Evolutionary conservation across 352 stramenopile genomes (phyloP), one percentile per base, ranked within the genome.

Genomic region (Saprolegnia diclina): DNA sequence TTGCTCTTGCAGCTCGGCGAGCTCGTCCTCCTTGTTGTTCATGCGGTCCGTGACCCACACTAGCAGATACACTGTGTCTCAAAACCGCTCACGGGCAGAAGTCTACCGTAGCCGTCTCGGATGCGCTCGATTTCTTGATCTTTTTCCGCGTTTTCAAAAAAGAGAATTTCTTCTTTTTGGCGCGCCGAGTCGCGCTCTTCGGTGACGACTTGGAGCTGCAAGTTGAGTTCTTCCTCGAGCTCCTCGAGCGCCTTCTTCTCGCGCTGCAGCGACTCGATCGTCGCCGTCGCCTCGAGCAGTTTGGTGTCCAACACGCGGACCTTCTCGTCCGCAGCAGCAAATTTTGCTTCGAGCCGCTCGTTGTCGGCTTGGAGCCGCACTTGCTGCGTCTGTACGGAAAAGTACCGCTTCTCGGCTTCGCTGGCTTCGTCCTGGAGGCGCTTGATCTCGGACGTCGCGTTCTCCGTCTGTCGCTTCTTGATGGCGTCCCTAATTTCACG

Each of bases 41-140:
- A 94, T 94, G 0, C 86, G 83, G 63, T 92, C 84, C 24, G 86
- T 94, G 5, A 94, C 84, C 84, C 86, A 94, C 21, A 94, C 86
- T 94, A 66, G 48, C 24, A 54, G 2, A 54, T n/a, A n/a, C 7
- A 16, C 16, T 13, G 32, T 38, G 16, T 38, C 52, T 16, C 7
- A 38, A 16, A 7, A 57, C 22, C 52, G 32, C 52, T 45, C 7
- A 16, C 7, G 38, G 38, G 32, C 22, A 57, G 16, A 38, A 16
- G n/a, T 32, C 44, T 78, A 90, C 86, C 84, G 50, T 94, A 94
- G 37, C 86, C 86, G 56, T 94, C 86, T 9, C 86, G 86, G 72
- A 94, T 91, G 18, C 86, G 83, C 67, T 92, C 86, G 46, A 94
- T 94, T 55, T 94, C 86, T 69, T 94, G 84, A 22, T 92, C 86